Evolutionary conservation across 495 filamentous ascomycete genomes (phyloP), one percentile per base, ranked within the genome.

Genomic region (Trichocladium antarcticum): DNA sequence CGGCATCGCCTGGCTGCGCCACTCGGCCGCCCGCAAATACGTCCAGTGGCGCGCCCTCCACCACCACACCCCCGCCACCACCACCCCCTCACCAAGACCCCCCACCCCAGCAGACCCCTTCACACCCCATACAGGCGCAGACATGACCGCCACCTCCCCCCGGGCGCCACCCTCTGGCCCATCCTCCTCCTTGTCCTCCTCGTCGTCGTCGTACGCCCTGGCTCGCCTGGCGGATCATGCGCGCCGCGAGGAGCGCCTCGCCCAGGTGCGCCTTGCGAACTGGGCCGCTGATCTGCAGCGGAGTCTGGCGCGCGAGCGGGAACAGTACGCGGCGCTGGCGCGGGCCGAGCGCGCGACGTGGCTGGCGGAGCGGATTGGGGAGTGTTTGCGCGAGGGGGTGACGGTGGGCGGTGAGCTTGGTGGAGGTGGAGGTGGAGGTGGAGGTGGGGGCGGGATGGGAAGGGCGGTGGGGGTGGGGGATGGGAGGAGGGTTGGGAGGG

Each of bases 241-340:
- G 2, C 79, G 83, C 43, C 73, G 77, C 24, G 81, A 92, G 63
- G 81, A 89, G 54, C 74, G 71, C 10, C 67, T 85, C n/a, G 83
- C 86, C 4, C 85, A 87, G 57, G 75, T 95, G 20, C 76, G 84
- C 16, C 72, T 96, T 11, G 84, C 83, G 6, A 85, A 89, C 57
- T 98, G 92, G 92, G 90, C 90, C 9, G 75, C 80, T 1, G 87
- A 95, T 58, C 74, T 98, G 0, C 89, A 96, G 59, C 81, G 78
- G 40, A 89, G 84, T 55, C 68, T 95, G 5, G 76, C 82, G 20
- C 83, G 86, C 36, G 90, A 98, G 63, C 80, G 86, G 9, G 78
- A 81, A 19, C 71, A 84, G 60, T 94, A 86, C 50, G 81, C 85
- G 37, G 68, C 76, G 2, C 71, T 93, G 1, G 78, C 82, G 7